These are phyloP conservation scores for Venturia aucupariae DNA, from an alignment of 2,329 filamentous ascomycete genomes.

Conservation along the genomic window DNA sequence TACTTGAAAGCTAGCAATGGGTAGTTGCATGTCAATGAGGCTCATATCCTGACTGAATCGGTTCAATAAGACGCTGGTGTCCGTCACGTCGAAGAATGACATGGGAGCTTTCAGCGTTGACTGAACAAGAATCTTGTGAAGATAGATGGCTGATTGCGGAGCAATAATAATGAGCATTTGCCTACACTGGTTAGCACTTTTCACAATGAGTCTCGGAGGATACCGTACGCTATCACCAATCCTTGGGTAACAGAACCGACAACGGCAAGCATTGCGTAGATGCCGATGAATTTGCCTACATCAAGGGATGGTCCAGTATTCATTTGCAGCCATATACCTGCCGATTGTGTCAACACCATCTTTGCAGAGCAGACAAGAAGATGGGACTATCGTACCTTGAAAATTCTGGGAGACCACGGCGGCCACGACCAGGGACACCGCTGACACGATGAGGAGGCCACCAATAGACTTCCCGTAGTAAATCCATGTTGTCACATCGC, in stretches of 20 bases:
- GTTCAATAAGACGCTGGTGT: conserved; percentile 10
- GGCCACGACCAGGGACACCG: neutral
- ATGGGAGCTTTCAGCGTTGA: conserved; percentile 8
- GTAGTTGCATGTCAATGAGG: conserved; percentile 13
- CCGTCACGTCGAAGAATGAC: conserved; percentile 8
- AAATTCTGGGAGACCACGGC: conserved; percentile 3
- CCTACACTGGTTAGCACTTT: neutral
- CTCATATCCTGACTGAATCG: conserved; percentile 15
- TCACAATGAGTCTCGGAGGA: neutral
- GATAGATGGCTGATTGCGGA: conserved; percentile 9
- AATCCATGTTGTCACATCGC: neutral
- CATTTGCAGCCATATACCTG: conserved; percentile 8
- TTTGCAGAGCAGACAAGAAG: too few relatives aligned
- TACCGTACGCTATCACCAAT: neutral
- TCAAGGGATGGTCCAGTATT: neutral
- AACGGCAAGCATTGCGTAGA: neutral
- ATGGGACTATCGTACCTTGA: neutral
- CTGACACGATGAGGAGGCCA: neutral
- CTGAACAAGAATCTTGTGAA: conserved; percentile 5
- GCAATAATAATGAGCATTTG: conserved; percentile 7
- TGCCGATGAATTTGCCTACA: neutral
- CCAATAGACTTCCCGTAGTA: conserved; percentile 9
- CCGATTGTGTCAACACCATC: neutral
- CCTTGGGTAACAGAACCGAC: neutral
- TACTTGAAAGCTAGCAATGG: neutral